Base-by-base conservation (phyloP, 2,329 filamentous ascomycete genomes). In the Phialocephala subalpina region DNA sequence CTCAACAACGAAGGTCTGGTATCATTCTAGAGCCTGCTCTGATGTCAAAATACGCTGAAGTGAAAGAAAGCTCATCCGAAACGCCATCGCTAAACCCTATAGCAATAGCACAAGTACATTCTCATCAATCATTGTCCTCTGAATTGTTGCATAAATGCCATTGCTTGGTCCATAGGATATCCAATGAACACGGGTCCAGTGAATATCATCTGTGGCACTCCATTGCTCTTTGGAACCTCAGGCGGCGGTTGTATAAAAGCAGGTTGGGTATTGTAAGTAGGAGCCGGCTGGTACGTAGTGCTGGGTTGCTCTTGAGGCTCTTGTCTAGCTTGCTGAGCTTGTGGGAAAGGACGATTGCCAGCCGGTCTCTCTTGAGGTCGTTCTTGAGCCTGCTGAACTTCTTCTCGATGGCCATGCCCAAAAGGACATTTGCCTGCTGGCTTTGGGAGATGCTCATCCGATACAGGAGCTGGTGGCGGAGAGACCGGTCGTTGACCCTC, bases 121-220 rank as follows among this genome's bases (percentile, higher is more conserved):
- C 20, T 9, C 45, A 49, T 49, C 45, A 49, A 22, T 53, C 25
- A 53, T 70, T 62, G 67, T 56, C 67, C 63, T 55, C 73, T 73
- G 58, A 72, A 76, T 62, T 77, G 74, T 71, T 91, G 89, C 82
- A 97, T 86, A 60, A 97, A 85, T 62, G 87, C 84, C 27, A 92
- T 86, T n/a, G 92, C 92, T 76, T 97, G 90, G 66, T 97, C 92
- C 67, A 93, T 86, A 11, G 91, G 89, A 74, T 97, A 97, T 0
- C 95, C 95, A 73, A 98, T 93, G 75, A 97, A 97, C 0, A 97
- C 94, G 0, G 95, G 95, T 0, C 95, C 95, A 9, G 92, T 97
- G 75, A 97, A 97, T 0, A 97, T 83, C 86, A 97, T 91, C 72
- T 91, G 90, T 11, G 92, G 87, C 11, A 74, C 56, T 12, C 67